These are phyloP conservation scores for Leccinum aurantiacum DNA, from an alignment of 768 basidiomycete species.

Conservation along the genomic window DNA sequence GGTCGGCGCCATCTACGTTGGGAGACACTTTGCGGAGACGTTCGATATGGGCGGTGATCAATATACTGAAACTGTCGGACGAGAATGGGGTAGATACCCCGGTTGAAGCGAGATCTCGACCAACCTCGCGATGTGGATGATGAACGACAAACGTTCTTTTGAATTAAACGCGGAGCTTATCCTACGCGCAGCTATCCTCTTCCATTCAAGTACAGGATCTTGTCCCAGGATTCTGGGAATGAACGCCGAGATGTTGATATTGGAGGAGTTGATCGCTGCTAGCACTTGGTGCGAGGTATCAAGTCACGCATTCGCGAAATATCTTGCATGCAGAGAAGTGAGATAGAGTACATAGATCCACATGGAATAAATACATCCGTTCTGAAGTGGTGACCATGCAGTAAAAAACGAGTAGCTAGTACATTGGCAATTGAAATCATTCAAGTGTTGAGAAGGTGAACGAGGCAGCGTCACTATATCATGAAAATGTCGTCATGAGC, in stretches of 20 bases:
- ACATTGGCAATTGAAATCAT: neutral
- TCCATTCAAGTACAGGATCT: conserved; percentile 7
- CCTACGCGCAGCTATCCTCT: neutral
- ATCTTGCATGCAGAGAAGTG: neutral
- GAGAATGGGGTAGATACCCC: neutral
- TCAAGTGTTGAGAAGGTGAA: neutral
- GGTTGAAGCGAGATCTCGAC: conserved; percentile 5
- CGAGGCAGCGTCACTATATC: neutral
- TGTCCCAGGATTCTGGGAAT: neutral
- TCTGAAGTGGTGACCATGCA: neutral
- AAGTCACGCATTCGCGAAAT: neutral
- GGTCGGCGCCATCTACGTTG: conserved; percentile 22
- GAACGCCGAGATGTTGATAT: neutral
- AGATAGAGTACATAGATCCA: neutral
- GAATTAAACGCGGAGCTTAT: neutral
- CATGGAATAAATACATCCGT: neutral
- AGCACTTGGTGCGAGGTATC: neutral
- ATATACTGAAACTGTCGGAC: neutral
- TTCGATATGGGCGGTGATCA: conserved; percentile 1
- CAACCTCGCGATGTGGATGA: conserved; percentile 1
- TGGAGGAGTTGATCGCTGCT: neutral
- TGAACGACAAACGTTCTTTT: neutral
- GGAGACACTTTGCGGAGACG: conserved; percentile 12
- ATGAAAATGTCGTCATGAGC: neutral
- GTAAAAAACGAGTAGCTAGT: neutral